Percentiles rank a stretch among this genome's conserved stretches.
These are phyloP conservation scores for Suillus sp. DNA, from an alignment of 768 basidiomycete species.

Conservation along the genomic window DNA sequence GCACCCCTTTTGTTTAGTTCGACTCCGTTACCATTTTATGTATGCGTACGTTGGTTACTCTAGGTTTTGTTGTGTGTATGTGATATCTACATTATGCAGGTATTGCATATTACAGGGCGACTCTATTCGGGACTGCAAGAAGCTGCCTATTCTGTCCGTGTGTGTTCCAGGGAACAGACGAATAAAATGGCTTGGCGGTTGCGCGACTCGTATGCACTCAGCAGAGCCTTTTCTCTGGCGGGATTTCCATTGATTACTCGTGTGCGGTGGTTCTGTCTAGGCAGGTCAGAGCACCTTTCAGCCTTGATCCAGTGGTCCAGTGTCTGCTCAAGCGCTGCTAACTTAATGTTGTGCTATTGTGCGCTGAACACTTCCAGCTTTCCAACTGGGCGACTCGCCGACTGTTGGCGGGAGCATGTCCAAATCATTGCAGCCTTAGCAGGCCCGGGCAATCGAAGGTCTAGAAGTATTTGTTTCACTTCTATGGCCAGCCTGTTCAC, in stretches of 20 bases:
- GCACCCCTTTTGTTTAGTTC: conserved; percentile 19
- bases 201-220: background rate
- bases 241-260: background rate
- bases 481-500: background rate
- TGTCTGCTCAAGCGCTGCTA: background rate
- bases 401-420: background rate
- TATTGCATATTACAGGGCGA: conserved; percentile 5
- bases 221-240: background rate
- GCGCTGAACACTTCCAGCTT: background rate
- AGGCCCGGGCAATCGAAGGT: background rate
- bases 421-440: background rate
- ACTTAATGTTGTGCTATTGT: background rate
- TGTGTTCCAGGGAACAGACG: background rate
- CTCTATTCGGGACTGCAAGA: background rate
- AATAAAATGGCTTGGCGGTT: background rate
- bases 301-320: background rate
- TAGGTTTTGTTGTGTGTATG: conserved; percentile 21
- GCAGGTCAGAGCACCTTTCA: background rate
- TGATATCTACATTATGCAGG: conserved; percentile 14
- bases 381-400: background rate
- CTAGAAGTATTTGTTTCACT: background rate
- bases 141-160: background rate
- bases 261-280: background rate
- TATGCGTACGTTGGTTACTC: conserved; percentile 21
- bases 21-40: conserved; percentile 19